Evolutionary conservation across 108 stramenopile genomes (phyloP).

Genomic region (Skeletonema potamos): DNA sequence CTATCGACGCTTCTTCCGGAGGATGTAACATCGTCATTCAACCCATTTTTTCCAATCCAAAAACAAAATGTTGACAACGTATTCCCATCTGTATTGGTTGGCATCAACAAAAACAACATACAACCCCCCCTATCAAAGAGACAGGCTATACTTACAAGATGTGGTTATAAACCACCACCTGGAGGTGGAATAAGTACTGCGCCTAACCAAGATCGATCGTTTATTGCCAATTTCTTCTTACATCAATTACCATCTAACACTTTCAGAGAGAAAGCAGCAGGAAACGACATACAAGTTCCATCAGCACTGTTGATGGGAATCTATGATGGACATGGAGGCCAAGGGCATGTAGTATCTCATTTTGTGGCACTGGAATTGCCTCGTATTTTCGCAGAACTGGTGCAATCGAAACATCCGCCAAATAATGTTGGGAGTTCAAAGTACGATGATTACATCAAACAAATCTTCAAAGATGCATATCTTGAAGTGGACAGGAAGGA

Average conservation of each 20-base stretch:
- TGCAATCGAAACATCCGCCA: slow-evolving; percentile 16
- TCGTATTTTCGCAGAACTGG: slow-evolving; percentile 35
- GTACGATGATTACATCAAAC: slow-evolving; percentile 18
- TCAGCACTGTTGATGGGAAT: slow-evolving; percentile 58
- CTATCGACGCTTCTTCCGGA: slow-evolving; percentile 13
- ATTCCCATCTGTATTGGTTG: not conserved
- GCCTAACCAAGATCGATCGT: slow-evolving; percentile 33
- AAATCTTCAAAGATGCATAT: slow-evolving; percentile 49
- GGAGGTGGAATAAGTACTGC: not conserved
- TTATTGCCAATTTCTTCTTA: slow-evolving; percentile 20
- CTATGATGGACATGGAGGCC: slow-evolving; percentile 76
- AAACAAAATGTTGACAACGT: not conserved
- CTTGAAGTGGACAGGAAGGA: slow-evolving; percentile 55
- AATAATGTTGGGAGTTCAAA: not conserved
- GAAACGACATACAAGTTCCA: not conserved
- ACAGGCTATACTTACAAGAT: slow-evolving; percentile 22
- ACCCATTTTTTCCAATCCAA: slow-evolving; percentile 24
- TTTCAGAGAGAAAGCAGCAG: not conserved
- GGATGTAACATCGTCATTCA: slow-evolving; percentile 26
- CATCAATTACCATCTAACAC: not conserved
- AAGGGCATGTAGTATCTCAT: slow-evolving; percentile 64
- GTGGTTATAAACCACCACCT: slow-evolving; percentile 19
- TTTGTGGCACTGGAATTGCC: slow-evolving; percentile 56
- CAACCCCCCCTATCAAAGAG: slow-evolving; percentile 1
- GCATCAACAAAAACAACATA: not conserved